Base-by-base conservation (phyloP, 169 alveolate genomes). In the Cryptosporidium sp. region DNA sequence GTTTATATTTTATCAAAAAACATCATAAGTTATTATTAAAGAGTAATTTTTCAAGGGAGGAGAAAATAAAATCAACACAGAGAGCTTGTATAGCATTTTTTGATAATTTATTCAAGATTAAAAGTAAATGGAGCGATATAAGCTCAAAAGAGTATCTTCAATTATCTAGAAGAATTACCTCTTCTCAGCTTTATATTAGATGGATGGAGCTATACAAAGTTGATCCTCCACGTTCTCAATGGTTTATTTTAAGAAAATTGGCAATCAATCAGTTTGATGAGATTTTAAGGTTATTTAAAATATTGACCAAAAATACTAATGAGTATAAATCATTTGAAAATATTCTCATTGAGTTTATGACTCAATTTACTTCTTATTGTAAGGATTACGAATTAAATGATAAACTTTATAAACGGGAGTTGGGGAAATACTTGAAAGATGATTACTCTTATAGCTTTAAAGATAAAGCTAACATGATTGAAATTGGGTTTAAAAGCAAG, bases 151-250 rank as follows among this genome's bases (percentile, higher is more conserved):
- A 80, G 6, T 60, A 80, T 33, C 31, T 62, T 29, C 33, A 18
- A 14, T 42, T 65, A 45, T 73, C 53, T 23, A 60, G 60, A 26
- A 29, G 44, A 8, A 48, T 80, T 16, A 16, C 62, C 8, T 44
- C 48, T 48, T 62, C 89, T 33, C 48, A 37, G 45, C 52, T 80
- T 42, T 80, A 62, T 42, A 8, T 62, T 9, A 62, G 31, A 14
- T 80, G 89, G 89, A 60, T 33, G 44, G 89, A 60, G 35, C 26
- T 80, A 10, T 80, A 31, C 23, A 80, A 80, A 31, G 52, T 80
- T 39, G 89, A 80, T 45, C 89, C 89, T n/a, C 62, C 89, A 18
- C 60, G 75, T 3, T 80, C 89, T 33, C 89, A 80, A 23, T 80
- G 89, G 89, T 39, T 61, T 14, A 62, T 80, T 60, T 35, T 80